Percentiles rank a stretch among this genome's conserved stretches.
These are phyloP conservation scores for Cymbidium sinense DNA, from an alignment of 106 monocot species.

Conservation along the genomic window DNA sequence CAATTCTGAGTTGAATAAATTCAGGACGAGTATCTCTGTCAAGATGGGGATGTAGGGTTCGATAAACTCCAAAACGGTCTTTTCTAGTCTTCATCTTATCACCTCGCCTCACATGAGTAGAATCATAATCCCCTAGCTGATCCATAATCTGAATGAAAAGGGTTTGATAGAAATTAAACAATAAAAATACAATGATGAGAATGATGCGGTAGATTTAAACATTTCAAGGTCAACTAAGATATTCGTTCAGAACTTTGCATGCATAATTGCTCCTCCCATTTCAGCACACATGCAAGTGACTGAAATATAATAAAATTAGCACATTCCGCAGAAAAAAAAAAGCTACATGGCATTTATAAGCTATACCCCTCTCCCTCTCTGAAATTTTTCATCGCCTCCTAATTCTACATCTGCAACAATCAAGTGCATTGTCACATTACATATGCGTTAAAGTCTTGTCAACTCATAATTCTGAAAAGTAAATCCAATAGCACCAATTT, in stretches of 20 bases:
- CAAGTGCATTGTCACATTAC: neutral
- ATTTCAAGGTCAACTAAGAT: neutral
- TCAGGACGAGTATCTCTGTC: constrained; percentile 92
- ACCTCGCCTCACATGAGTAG: constrained; percentile 92
- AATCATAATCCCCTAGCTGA: constrained; percentile 90
- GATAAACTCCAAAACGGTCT: constrained; percentile 65
- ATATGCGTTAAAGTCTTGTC: neutral
- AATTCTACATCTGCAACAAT: neutral
- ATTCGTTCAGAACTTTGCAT: neutral
- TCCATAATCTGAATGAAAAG: constrained; percentile 34
- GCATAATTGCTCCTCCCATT: neutral
- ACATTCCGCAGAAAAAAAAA: too few species aligned
- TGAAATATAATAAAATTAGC: neutral
- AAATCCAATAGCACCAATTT: neutral
- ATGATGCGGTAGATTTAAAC: neutral
- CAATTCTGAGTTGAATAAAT: constrained; percentile 74
- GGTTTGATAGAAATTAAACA: neutral
- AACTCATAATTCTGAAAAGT: neutral
- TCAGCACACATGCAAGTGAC: neutral
- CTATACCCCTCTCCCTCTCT: too few species aligned
- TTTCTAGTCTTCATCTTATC: constrained; percentile 87
- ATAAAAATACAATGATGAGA: neutral
- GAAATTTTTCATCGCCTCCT: too few species aligned
- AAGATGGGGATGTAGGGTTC: constrained; percentile 80
- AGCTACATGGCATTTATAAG: too few species aligned